Conservation (phyloP, 139 green algal species). For the Haematococcus sp. region DNA sequence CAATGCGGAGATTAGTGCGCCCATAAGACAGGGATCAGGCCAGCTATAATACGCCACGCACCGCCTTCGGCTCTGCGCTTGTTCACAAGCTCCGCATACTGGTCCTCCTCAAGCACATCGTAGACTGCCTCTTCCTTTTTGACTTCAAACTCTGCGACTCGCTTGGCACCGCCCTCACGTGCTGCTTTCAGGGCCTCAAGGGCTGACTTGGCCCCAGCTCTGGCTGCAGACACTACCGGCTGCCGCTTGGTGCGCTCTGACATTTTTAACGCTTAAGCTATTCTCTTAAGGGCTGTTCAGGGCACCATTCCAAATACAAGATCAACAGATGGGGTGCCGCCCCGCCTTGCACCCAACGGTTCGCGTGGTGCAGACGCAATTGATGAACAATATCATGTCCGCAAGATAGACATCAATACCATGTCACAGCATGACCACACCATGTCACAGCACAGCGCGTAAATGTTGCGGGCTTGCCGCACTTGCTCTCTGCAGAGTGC, state of each 20-base stretch:
- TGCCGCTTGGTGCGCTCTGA: conserved; percentile 23
- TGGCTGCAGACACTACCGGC: not conserved
- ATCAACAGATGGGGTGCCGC: no score
- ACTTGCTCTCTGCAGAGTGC: no score
- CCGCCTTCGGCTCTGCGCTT: conserved; percentile 80
- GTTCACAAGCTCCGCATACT: conserved; percentile 83
- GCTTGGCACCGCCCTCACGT: conserved; percentile 44
- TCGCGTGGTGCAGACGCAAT: no score
- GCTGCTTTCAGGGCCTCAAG: conserved; percentile 40
- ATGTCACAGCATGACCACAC: no score
- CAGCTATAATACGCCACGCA: conserved; percentile 19
- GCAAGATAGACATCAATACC: no score
- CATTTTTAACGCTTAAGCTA: not conserved
- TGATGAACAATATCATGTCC: no score
- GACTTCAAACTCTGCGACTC: conserved; percentile 62
- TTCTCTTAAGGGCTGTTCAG: not conserved
- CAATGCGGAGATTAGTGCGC: no score
- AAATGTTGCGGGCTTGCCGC: no score
- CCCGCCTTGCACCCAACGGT: no score
- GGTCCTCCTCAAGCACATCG: conserved; percentile 85
- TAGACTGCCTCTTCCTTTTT: conserved; percentile 85
- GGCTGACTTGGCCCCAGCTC: conserved; percentile 14
- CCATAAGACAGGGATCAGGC: no score
- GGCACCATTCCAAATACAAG: no score
- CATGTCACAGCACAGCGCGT: no score